Conservation (phyloP, 2,329 filamentous ascomycete genomes). For the Penicillium sclerotigenum region DNA sequence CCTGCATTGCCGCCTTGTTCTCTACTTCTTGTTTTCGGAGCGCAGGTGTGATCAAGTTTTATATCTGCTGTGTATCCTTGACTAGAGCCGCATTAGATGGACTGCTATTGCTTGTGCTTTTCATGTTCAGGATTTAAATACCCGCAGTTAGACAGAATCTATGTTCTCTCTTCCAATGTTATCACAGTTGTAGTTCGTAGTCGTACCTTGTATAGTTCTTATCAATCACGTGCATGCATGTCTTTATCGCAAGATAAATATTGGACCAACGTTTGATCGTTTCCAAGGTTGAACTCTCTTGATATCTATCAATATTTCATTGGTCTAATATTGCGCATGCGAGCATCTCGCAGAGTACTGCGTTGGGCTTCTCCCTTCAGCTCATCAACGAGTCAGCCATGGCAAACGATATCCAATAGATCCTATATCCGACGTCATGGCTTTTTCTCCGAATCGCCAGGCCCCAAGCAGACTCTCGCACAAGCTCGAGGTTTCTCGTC, state of each 20-base stretch:
- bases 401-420: conserved; percentile 7
- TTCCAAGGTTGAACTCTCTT: background rate
- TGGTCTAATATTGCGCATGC: conserved; percentile 30
- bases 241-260: background rate
- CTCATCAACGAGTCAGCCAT: conserved; percentile 22
- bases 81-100: background rate
- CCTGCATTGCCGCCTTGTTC: background rate
- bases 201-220: background rate
- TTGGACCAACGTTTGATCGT: background rate
- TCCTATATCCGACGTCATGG: conserved; percentile 12
- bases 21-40: background rate
- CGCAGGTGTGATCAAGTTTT: background rate
- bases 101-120: too few species aligned
- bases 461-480: background rate
- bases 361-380: conserved; percentile 27
- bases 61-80: background rate
- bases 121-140: background rate
- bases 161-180: background rate
- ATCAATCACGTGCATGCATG: background rate
- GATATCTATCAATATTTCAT: background rate
- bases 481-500: conserved; percentile 25
- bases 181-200: background rate
- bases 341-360: conserved; percentile 21
- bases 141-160: background rate
- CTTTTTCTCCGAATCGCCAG: conserved; percentile 1